phyloP scores from a whole-genome alignment of 768 basidiomycete species.

The Suillus cothurnatus region DNA sequence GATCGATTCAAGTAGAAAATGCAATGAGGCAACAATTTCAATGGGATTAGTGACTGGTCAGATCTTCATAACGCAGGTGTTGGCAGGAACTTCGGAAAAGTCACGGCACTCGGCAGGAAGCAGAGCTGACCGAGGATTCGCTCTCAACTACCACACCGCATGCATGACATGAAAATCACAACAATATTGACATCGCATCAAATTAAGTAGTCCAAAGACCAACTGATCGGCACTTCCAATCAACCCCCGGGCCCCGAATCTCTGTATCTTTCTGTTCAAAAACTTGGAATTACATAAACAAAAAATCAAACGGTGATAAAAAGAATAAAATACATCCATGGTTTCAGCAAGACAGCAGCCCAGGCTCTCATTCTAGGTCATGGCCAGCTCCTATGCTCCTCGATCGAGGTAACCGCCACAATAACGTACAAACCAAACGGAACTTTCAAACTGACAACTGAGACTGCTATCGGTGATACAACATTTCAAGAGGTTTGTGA shows the following conservation, averaged over 20 bases:
- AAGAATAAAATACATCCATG: too few relatives aligned
- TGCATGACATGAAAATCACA: background rate
- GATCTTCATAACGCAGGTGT: background rate
- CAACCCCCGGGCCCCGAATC: background rate
- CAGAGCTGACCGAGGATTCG: background rate
- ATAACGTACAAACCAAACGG: too few relatives aligned
- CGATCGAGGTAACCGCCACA: too few relatives aligned
- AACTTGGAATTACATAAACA: too few relatives aligned
- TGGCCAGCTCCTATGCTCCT: too few relatives aligned
- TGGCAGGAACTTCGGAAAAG: background rate
- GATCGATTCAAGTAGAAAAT: background rate
- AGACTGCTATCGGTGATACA: too few relatives aligned
- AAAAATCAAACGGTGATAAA: too few relatives aligned
- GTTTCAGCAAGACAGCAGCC: too few relatives aligned
- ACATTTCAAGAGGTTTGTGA: background rate
- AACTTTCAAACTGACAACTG: too few relatives aligned
- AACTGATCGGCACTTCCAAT: background rate
- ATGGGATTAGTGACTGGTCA: background rate
- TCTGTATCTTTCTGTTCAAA: constrained; percentile 8
- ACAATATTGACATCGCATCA: background rate
- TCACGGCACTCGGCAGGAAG: background rate
- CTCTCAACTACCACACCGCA: background rate
- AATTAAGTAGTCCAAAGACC: background rate
- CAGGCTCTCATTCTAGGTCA: too few relatives aligned
- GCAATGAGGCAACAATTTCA: background rate